A percentile compares a stretch with the other conserved stretches of the same genome.
These are phyloP conservation scores for Moricandia arvensis DNA, from an alignment of 345 rosid genomes.

Conservation along the genomic window DNA sequence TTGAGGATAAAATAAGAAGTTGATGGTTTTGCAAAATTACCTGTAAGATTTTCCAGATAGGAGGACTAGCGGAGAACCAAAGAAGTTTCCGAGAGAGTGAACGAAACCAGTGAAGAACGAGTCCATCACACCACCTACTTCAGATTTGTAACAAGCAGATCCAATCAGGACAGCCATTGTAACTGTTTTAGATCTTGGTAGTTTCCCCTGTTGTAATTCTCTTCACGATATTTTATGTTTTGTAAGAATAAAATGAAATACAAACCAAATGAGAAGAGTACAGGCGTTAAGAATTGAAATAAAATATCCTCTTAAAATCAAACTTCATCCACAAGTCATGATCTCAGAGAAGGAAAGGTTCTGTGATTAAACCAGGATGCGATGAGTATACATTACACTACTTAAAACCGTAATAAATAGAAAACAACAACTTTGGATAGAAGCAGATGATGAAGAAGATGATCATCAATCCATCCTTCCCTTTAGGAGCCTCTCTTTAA, in stretches of 20 bases:
- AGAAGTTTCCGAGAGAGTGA: no score
- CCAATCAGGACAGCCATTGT: background rate
- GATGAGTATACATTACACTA: slow-evolving; percentile 16
- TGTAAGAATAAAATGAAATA: background rate
- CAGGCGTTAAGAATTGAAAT: slow-evolving; percentile 8
- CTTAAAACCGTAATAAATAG: slow-evolving; percentile 12
- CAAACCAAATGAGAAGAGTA: background rate
- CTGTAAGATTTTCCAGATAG: no score
- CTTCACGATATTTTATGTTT: background rate
- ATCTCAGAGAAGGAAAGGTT: slow-evolving; percentile 5
- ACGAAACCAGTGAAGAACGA: no score
- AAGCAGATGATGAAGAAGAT: background rate
- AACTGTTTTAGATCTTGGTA: slow-evolving; percentile 25
- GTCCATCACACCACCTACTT: slow-evolving; percentile 14
- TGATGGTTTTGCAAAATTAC: no score
- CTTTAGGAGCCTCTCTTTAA: slow-evolving; percentile 78
- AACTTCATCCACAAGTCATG: slow-evolving; percentile 7
- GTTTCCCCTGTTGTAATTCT: background rate
- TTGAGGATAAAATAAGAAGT: no score
- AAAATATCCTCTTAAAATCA: slow-evolving; percentile 12
- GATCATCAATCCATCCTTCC: slow-evolving; percentile 94
- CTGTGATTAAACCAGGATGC: slow-evolving; percentile 13
- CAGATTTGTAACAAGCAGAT: background rate
- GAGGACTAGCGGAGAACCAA: no score
- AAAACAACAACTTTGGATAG: slow-evolving; percentile 1